Evolutionary conservation across 164 flowering plant genomes (phyloP), one percentile per base, ranked within the genome.

Genomic region (Chloranthus sessilifolius): DNA sequence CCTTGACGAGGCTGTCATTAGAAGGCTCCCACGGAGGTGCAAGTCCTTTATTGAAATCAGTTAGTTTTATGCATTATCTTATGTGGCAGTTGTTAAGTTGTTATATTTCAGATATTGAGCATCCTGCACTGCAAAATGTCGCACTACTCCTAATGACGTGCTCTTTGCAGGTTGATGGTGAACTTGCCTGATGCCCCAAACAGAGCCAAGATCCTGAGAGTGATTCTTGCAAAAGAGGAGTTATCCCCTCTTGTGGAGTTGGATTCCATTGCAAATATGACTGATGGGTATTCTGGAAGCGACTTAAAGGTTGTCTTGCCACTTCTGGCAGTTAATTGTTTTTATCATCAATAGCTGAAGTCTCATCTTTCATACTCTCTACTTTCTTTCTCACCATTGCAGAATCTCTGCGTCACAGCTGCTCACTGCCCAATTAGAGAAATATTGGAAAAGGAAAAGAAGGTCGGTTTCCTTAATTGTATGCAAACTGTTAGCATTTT

Each of bases 371-470:
- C 31, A 39, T 39, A 20, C 28, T 27, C 27, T 0, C 10, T n/a
- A 40, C 15, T 1, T 16, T 12, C 21, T 1, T 27, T 20, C 30
- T 7, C n/a, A 53, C 9, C 54, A 12, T 51, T 71, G 61, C 87
- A 90, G 97, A 90, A 90, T 74, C 72, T 90, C 0, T 90, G 97
- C 73, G 95, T 87, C 43, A 70, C 97, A 37, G 97, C 97, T 66
- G 97, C 97, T 7, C 91, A 90, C 53, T 70, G 87, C 38, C 97
- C 97, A 43, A 87, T 87, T 25, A 79, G 85, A 52, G 95, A 90
- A 67, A 80, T 90, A 28, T 44, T 90, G 68, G 88, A 84, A 50
- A 84, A 75, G 68, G 97, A 90, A 60, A 87, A 90, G 55, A 82
- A 90, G 95, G 95, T 84, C 20, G 52, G 37, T 22, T 58, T 21